Evolutionary conservation across 306 rosid species (phyloP).

Genomic region (Quercus gilva): DNA sequence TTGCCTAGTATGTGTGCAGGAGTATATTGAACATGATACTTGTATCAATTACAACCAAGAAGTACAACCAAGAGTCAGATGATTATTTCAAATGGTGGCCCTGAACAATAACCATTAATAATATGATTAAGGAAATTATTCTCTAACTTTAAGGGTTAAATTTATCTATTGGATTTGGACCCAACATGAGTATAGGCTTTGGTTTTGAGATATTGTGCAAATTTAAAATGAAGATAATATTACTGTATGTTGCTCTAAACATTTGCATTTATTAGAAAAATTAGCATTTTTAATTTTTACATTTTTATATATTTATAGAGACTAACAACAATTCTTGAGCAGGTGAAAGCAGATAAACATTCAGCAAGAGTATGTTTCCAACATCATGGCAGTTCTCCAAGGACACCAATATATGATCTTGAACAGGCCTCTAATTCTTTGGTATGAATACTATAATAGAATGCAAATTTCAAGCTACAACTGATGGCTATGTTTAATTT

Average conservation of each 20-base stretch:
- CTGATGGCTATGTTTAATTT: too few species aligned
- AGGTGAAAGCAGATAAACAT: conserved; percentile 92
- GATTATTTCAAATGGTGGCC: neutral
- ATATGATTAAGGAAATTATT: neutral
- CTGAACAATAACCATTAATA: neutral
- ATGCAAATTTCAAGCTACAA: neutral
- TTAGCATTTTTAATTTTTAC: too few species aligned
- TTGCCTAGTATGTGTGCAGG: neutral
- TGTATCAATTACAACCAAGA: too few species aligned
- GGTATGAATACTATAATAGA: conserved; percentile 44
- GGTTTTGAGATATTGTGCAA: neutral
- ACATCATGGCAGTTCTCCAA: conserved; percentile 60
- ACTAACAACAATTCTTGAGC: conserved; percentile 20
- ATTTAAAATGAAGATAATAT: neutral
- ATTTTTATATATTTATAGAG: neutral
- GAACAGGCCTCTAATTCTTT: conserved; percentile 62
- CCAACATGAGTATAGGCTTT: neutral
- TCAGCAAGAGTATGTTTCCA: conserved; percentile 46
- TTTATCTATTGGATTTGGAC: neutral
- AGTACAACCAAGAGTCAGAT: neutral
- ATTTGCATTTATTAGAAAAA: neutral
- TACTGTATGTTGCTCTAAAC: neutral
- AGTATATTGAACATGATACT: neutral
- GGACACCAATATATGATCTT: conserved; percentile 51
- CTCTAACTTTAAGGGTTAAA: neutral